Percentiles rank a stretch among this genome's conserved stretches.
phyloP scores from a whole-genome alignment of 805 yeast genomes.

The Wickerhamomyces bovis region DNA sequence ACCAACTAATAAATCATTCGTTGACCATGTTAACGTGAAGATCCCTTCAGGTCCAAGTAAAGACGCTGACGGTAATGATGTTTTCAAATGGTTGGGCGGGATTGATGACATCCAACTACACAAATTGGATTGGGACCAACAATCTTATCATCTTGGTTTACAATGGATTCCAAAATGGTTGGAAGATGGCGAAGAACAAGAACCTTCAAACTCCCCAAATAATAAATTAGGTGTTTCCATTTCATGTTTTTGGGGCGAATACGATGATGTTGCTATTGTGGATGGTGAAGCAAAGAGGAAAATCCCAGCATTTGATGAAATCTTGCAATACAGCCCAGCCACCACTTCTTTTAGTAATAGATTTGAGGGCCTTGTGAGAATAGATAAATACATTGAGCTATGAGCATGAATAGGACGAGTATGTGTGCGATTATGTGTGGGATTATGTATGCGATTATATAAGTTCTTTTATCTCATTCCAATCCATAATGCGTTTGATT shows the following conservation, averaged over 20 bases:
- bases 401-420: conserved; percentile 13
- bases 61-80: conserved; percentile 36
- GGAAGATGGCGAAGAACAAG: conserved; percentile 27
- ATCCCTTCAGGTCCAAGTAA: conserved; percentile 21
- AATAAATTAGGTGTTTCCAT: conserved; percentile 49
- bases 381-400: conserved; percentile 42
- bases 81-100: conserved; percentile 53
- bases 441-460: too few relatives aligned
- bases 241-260: conserved; percentile 77
- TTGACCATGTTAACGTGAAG: not conserved
- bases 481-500: conserved; percentile 17
- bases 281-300: conserved; percentile 35
- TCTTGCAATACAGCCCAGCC: conserved; percentile 60
- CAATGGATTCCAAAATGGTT: conserved; percentile 71
- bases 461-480: conserved; percentile 17
- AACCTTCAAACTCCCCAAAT: conserved; percentile 23
- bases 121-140: conserved; percentile 53
- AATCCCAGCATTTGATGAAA: conserved; percentile 68
- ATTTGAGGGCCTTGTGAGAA: conserved; percentile 62
- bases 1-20: conserved; percentile 3
- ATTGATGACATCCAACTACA: conserved; percentile 60
- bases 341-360: conserved; percentile 59
- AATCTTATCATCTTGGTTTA: conserved; percentile 51
- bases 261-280: conserved; percentile 37
- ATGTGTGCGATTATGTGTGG: not conserved